Percentiles rank a stretch among this genome's conserved stretches.
Evolutionary conservation across 768 basidiomycete species (phyloP).

Genomic region (Leccinum pellstonianum): DNA sequence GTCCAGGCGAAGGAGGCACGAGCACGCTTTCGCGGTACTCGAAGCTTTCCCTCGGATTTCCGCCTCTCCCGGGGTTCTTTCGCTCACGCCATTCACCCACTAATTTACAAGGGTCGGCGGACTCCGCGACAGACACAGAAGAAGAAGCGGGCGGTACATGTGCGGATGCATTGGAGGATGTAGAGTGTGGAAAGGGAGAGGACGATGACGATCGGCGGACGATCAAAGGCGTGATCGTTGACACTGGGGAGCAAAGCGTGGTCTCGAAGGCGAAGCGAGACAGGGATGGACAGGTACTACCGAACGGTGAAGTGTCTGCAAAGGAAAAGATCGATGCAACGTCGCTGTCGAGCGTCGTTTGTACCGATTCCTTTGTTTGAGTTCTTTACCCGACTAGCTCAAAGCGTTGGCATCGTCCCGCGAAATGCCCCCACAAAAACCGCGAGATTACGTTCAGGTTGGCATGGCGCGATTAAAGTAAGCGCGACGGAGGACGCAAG

Average conservation of each 20-base stretch:
- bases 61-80: slow-evolving; percentile 62
- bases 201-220: slow-evolving; percentile 47
- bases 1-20: slow-evolving; percentile 34
- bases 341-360: slow-evolving; percentile 16
- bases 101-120: slow-evolving; percentile 25
- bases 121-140: slow-evolving; percentile 18
- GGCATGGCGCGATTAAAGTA: slow-evolving; percentile 6
- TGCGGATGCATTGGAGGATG: slow-evolving; percentile 8
- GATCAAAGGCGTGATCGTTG: slow-evolving; percentile 31
- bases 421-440: slow-evolving; percentile 5
- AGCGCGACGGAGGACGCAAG: slow-evolving; percentile 17
- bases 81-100: slow-evolving; percentile 59
- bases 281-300: slow-evolving; percentile 7
- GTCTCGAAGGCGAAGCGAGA: slow-evolving; percentile 13
- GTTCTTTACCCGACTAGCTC: slow-evolving; percentile 3
- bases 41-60: slow-evolving; percentile 48
- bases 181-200: slow-evolving; percentile 17
- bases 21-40: slow-evolving; percentile 38
- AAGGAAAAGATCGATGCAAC: slow-evolving; percentile 25
- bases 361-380: slow-evolving; percentile 24
- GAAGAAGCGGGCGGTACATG: slow-evolving; percentile 19
- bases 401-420: neutral
- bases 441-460: slow-evolving; percentile 13
- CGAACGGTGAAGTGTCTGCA: slow-evolving; percentile 9
- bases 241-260: slow-evolving; percentile 15